Base-by-base conservation (phyloP, 2,329 filamentous ascomycete species). In the Botrytis porri region DNA sequence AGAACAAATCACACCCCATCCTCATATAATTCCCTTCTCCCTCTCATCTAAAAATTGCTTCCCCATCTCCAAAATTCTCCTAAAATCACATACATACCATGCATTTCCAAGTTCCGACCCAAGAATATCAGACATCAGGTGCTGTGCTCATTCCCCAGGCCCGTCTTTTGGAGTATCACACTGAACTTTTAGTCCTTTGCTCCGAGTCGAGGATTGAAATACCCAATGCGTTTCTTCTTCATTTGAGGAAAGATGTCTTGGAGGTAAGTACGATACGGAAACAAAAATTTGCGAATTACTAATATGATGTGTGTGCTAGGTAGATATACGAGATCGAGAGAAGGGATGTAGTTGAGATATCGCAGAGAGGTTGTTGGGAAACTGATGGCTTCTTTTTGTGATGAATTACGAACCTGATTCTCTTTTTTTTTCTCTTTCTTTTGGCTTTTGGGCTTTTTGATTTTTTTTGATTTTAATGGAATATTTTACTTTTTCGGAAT, bases 391-490 rank as follows among this genome's bases (percentile, higher is more conserved):
- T n/a, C n/a, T 16, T 64, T 22, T 1, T 35, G 6, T 12, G 32
- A 8, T 37, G 25, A 22, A n/a, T 35, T 37, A 8, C 22, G 63
- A 66, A 66, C 63, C 63, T 66, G 63, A 66, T 51, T 66, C 63
- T 37, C 43, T 37, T n/a, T 45, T 64, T 65, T 25, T 35, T 29
- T 29, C 43, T 43, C n/a, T 1, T 41, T 51, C 9, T 51, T 63
- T 22, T 12, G 8, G 16, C 35, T 39, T 43, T 43, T 22, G 39
- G 6, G 51, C 14, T 20, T 14, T 41, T 41, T 4, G 6, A 16
- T 41, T 37, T 25, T 32, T 59, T 25, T 37, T 25, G 12, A 22
- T 18, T n/a, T 1, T 32, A n/a, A 37, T 61, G 35, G 35, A 16
- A n/a, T 60, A n/a, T 60, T 25, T 16, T 61, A 25, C 39, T 61